Base-by-base conservation (phyloP, 345 rosid species). In the Cardamine resedifolia region DNA sequence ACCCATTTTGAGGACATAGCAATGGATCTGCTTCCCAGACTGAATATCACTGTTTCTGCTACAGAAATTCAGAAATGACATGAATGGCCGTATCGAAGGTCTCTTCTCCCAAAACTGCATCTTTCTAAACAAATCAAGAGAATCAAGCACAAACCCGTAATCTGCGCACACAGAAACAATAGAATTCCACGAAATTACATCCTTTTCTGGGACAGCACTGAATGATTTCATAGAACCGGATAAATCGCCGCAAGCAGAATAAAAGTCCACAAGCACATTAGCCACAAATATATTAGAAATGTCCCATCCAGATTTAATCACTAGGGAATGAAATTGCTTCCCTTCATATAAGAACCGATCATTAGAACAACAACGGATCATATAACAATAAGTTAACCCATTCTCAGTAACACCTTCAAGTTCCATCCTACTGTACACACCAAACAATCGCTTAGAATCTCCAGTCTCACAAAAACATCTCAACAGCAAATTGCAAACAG, bases 131-230 rank as follows among this genome's bases (percentile, higher is more conserved):
- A 87, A 71, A 36, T 77, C 81, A 57, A 83, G 27, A 47, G 96
- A 88, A 63, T 85, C 81, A 64, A 66, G 65, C 76, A 84, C 68
- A 66, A 63, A 64, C 19, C 77, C 85, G 4, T 77, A 28, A 70
- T 76, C 81, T 0, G 78, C 80, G 66, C 28, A 76, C 26, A 81
- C 83, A 21, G 91, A 79, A 61, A 92, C 77, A 71, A 88, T 80
- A 4, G 96, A 92, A 69, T 92, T 90, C 96, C 96, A 92, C 0
- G 98, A 90, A 55, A 92, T 76, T 30, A 87, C 86, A 78, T 86
- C 90, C 77, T 63, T 64, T 43, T 66, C 70, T 0, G 72, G 71
- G 62, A 92, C 73, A 58, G 67, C 84, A 53, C 41, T 57, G 57
- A 92, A 87, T 38, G 88, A 81, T 71, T 71, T 81, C 77, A 20